Conservation (phyloP, 345 rosid species). For the Turnera subulata region DNA sequence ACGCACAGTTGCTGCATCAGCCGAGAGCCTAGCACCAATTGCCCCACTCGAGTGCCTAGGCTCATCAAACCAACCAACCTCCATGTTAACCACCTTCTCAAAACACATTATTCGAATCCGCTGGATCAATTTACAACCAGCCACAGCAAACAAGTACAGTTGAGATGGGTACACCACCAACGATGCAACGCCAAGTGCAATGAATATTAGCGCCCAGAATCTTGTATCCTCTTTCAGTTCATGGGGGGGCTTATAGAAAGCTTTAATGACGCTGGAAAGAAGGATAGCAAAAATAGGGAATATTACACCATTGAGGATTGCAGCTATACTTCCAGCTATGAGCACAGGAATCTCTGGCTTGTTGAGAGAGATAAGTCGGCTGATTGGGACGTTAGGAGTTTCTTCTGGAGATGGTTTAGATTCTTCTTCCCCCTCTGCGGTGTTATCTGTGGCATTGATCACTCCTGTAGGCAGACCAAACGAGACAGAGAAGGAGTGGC, state of each 20-base stretch:
- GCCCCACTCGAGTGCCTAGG: conserved; percentile 76
- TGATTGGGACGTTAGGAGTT: conserved; percentile 41
- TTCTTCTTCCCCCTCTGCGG: conserved; percentile 18
- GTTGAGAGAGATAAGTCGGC: conserved; percentile 60
- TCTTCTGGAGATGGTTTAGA: conserved; percentile 21
- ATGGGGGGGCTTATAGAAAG: conserved; percentile 56
- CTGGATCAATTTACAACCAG: conserved; percentile 64
- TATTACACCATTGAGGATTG: conserved; percentile 47
- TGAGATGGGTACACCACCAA: conserved; percentile 38
- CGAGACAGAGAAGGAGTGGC: conserved; percentile 47
- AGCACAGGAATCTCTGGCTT: conserved; percentile 80
- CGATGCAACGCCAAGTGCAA: conserved; percentile 50
- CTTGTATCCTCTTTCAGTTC: conserved; percentile 53
- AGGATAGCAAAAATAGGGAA: conserved; percentile 57
- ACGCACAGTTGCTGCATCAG: conserved; percentile 68
- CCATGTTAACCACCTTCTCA: conserved; percentile 81
- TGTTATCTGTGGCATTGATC: conserved; percentile 23
- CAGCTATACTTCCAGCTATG: conserved; percentile 44
- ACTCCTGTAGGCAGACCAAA: conserved; percentile 57
- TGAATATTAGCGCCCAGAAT: conserved; percentile 65
- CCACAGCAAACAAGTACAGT: conserved; percentile 58
- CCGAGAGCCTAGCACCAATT: conserved; percentile 75
- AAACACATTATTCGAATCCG: conserved; percentile 69
- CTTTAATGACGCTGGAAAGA: conserved; percentile 43
- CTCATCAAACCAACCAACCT: conserved; percentile 80